Evolutionary conservation across 2,329 filamentous ascomycete genomes (phyloP).

Genomic region (Hirsutella rhossiliensis): DNA sequence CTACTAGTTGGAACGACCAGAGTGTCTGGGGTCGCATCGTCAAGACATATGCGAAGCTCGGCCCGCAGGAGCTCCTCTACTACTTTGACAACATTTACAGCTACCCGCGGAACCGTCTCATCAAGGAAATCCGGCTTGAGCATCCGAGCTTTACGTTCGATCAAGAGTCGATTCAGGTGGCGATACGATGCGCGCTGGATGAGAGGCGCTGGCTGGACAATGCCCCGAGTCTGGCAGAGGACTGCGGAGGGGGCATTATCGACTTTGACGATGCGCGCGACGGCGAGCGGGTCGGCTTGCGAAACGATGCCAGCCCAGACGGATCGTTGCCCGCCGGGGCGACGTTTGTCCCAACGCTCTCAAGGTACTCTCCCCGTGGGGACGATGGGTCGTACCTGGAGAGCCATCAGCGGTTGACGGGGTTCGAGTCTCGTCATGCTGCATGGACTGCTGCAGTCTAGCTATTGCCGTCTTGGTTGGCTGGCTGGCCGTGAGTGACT

Average conservation of each 20-base stretch:
- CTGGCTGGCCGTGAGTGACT: neutral
- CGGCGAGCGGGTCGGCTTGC: constrained; percentile 14
- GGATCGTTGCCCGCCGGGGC: constrained; percentile 20
- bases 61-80: constrained; percentile 35
- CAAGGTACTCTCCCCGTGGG: constrained; percentile 25
- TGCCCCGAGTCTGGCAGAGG: constrained; percentile 18
- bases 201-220: constrained; percentile 23
- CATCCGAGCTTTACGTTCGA: constrained; percentile 31
- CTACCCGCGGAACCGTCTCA: constrained; percentile 31
- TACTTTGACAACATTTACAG: constrained; percentile 34
- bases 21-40: constrained; percentile 26
- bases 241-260: constrained; percentile 25
- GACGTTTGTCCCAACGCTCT: constrained; percentile 15
- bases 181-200: constrained; percentile 23
- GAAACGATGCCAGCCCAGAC: constrained; percentile 23
- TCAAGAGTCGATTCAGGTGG: constrained; percentile 30
- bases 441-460: neutral
- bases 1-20: constrained; percentile 22
- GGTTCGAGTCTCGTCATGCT: constrained; percentile 8
- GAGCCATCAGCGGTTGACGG: constrained; percentile 11
- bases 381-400: constrained; percentile 25
- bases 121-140: constrained; percentile 26
- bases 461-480: constrained; percentile 4
- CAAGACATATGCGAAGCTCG: constrained; percentile 36
- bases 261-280: constrained; percentile 28